Evolutionary conservation across 768 basidiomycete genomes (phyloP).

Genomic region (Coprinopsis strossmayeri): DNA sequence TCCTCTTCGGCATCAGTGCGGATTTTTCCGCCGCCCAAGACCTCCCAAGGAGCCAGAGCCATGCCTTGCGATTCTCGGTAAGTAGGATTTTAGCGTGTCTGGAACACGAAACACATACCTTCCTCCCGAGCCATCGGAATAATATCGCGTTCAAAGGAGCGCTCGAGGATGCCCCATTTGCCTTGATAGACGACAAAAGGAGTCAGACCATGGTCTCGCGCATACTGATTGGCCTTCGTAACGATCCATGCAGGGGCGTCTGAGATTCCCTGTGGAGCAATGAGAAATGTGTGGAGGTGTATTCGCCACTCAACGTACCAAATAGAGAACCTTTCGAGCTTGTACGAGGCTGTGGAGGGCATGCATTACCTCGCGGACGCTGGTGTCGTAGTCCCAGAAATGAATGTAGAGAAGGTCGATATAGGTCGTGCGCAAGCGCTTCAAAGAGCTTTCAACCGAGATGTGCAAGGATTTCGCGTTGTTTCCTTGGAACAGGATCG

Average conservation of each 20-base stretch:
- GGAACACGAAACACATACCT: constrained; percentile 25
- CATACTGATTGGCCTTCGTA: constrained; percentile 40
- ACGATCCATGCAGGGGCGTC: constrained; percentile 43
- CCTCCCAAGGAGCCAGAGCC: constrained; percentile 29
- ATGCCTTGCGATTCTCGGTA: constrained; percentile 22
- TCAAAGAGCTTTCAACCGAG: constrained; percentile 36
- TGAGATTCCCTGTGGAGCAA: constrained; percentile 29
- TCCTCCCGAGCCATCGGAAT: constrained; percentile 35
- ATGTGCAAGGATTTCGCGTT: constrained; percentile 35
- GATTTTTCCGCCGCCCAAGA: constrained; percentile 37
- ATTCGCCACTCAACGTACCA: too few species aligned
- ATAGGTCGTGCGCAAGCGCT: constrained; percentile 38
- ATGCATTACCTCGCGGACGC: constrained; percentile 53
- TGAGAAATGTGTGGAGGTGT: too few species aligned
- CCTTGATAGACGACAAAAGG: constrained; percentile 51
- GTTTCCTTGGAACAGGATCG: constrained; percentile 42
- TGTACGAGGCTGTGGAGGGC: constrained; percentile 44
- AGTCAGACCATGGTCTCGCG: constrained; percentile 36
- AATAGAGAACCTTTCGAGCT: constrained; percentile 46
- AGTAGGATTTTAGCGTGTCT: constrained; percentile 11
- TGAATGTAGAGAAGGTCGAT: constrained; percentile 44
- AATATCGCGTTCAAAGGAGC: constrained; percentile 48
- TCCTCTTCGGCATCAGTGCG: constrained; percentile 44
- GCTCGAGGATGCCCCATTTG: constrained; percentile 30
- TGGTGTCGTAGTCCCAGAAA: constrained; percentile 48